Conservation (phyloP, 257 asterid species). For the Solanum lycopersicoides region DNA sequence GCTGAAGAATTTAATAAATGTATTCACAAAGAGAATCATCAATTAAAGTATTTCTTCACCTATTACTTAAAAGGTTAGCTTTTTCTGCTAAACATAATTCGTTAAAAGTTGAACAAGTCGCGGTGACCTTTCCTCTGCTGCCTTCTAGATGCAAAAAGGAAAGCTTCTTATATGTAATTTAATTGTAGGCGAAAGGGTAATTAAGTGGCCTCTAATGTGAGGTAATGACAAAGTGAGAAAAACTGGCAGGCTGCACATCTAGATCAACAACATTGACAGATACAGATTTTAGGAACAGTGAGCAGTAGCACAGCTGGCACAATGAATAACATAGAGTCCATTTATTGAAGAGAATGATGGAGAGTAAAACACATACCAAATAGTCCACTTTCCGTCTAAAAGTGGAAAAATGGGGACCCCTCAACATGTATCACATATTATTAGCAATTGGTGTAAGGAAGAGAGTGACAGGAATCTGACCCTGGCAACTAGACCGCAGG, state of each 20-base stretch:
- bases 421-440: conserved; percentile 3
- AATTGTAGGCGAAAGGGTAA: neutral
- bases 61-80: neutral
- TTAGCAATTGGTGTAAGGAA: conserved; percentile 1
- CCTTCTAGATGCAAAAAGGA: neutral
- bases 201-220: neutral
- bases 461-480: conserved; percentile 6
- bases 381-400: conserved; percentile 12
- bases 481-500: conserved; percentile 13
- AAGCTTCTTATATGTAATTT: neutral
- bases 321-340: conserved; percentile 19
- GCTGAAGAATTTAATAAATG: neutral
- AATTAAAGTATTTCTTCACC: neutral
- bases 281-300: conserved; percentile 7
- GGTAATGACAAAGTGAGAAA: neutral
- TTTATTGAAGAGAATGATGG: neutral
- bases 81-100: neutral
- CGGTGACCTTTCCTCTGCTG: neutral
- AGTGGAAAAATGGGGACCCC: conserved; percentile 15
- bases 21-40: neutral
- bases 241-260: neutral
- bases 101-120: neutral
- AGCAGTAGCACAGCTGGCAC: conserved; percentile 29
- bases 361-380: conserved; percentile 14
- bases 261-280: neutral